Conservation (phyloP, 129 eudicot species). For the Artemisia argyi region DNA sequence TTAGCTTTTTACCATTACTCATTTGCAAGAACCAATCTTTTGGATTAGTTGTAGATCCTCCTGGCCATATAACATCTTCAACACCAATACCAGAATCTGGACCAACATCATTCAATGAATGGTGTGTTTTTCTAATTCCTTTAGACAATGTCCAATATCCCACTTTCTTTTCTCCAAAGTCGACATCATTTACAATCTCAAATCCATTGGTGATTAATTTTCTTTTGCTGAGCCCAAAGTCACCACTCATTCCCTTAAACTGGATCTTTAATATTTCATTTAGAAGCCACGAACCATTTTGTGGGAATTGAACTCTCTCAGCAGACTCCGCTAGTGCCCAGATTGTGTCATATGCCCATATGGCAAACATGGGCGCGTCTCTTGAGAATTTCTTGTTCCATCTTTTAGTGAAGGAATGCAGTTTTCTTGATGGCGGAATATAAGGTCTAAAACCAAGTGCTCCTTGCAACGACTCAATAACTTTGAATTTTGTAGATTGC, state of each 20-base stretch:
- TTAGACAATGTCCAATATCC: slow-evolving; percentile 49
- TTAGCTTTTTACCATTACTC: slow-evolving; percentile 24
- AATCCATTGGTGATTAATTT: slow-evolving; percentile 20
- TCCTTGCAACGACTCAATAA: slow-evolving; percentile 45
- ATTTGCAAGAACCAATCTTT: slow-evolving; percentile 32
- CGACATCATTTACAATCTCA: slow-evolving; percentile 45
- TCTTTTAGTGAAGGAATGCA: slow-evolving; percentile 23
- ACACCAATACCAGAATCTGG: not conserved
- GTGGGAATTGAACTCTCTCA: slow-evolving; percentile 20
- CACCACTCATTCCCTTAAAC: slow-evolving; percentile 58
- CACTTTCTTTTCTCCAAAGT: slow-evolving; percentile 42
- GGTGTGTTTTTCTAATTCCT: slow-evolving; percentile 28
- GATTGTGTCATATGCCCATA: slow-evolving; percentile 36
- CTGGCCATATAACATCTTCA: slow-evolving; percentile 42
- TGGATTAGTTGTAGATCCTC: slow-evolving; percentile 20
- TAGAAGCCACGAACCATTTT: not conserved
- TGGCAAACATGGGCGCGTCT: slow-evolving; percentile 18
- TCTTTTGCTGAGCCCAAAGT: slow-evolving; percentile 38
- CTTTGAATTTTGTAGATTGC: slow-evolving; percentile 23
- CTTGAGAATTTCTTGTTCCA: slow-evolving; percentile 23
- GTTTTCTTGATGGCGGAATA: slow-evolving; percentile 34
- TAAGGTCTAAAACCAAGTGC: slow-evolving; percentile 45
- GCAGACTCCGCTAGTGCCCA: slow-evolving; percentile 34
- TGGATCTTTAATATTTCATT: slow-evolving; percentile 20
- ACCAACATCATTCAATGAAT: not conserved